A percentile compares a stretch with the other conserved stretches of the same genome.
These are phyloP conservation scores for Penicillium brasilianum DNA, from an alignment of 2,329 filamentous ascomycete species.

Conservation along the genomic window DNA sequence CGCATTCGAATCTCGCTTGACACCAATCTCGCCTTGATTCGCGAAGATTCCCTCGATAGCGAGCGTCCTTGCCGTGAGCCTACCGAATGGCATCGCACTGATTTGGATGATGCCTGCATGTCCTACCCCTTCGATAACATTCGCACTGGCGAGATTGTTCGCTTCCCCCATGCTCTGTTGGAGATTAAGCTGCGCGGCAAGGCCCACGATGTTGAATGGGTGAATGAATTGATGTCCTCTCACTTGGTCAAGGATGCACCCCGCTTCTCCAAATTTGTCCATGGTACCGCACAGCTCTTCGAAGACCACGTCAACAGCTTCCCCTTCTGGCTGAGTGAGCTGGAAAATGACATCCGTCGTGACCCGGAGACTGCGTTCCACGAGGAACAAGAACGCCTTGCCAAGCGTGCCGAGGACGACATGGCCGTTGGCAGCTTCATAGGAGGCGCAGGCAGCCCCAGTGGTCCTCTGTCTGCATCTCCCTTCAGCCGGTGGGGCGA, in stretches of 20 bases:
- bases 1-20: slow-evolving; percentile 91
- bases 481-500: slow-evolving; percentile 37
- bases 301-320: slow-evolving; percentile 96
- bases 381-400: slow-evolving; percentile 83
- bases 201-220: slow-evolving; percentile 76
- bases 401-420: slow-evolving; percentile 82
- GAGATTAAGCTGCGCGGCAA: slow-evolving; percentile 81
- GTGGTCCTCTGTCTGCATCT: slow-evolving; percentile 40
- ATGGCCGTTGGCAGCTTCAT: slow-evolving; percentile 88
- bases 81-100: slow-evolving; percentile 84
- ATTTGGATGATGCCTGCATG: slow-evolving; percentile 83
- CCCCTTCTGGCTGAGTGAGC: slow-evolving; percentile 91
- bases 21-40: slow-evolving; percentile 86
- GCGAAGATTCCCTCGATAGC: slow-evolving; percentile 73
- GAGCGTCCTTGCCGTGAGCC: slow-evolving; percentile 89
- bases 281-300: slow-evolving; percentile 88
- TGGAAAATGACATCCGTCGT: slow-evolving; percentile 91
- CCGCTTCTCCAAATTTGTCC: slow-evolving; percentile 95
- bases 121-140: slow-evolving; percentile 86
- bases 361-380: slow-evolving; percentile 91
- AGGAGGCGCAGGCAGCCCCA: slow-evolving; percentile 54
- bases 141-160: slow-evolving; percentile 86
- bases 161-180: slow-evolving; percentile 87
- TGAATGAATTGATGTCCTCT: slow-evolving; percentile 88
- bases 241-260: slow-evolving; percentile 90